Conservation (phyloP, 139 green algal genomes). For the Chlamydomonas sphaeroides region DNA sequence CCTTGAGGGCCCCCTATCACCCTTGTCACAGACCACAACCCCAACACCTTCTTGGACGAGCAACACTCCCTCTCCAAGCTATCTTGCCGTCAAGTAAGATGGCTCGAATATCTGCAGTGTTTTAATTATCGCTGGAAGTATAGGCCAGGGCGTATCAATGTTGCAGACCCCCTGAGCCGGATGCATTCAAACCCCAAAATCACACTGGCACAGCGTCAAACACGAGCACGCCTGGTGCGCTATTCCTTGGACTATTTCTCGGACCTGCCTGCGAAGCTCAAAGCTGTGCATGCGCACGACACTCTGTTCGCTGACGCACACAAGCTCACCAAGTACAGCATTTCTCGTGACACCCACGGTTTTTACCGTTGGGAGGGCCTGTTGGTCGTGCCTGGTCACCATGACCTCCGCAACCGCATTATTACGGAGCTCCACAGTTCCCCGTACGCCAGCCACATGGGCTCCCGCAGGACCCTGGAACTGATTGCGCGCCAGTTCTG, state of each 20-base stretch:
- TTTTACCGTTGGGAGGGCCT: no score
- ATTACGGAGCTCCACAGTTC: not conserved
- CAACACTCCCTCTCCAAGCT: not conserved
- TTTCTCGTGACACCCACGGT: no score
- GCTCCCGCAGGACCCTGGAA: not conserved
- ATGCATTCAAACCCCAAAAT: no score
- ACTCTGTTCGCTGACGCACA: no score
- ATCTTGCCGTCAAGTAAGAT: constrained; percentile 20
- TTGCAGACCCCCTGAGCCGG: constrained; percentile 57
- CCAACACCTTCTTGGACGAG: constrained; percentile 43
- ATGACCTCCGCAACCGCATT: no score
- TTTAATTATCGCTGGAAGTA: constrained; percentile 48
- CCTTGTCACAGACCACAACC: constrained; percentile 58
- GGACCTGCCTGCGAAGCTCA: not conserved
- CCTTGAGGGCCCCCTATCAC: constrained; percentile 9
- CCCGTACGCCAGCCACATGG: constrained; percentile 3
- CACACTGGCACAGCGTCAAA: no score
- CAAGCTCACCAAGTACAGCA: no score
- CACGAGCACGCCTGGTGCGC: no score
- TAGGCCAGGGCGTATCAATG: constrained; percentile 52
- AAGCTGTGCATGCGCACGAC: no score
- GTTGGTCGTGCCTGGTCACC: no score
- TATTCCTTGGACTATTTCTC: no score
- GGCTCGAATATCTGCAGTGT: constrained; percentile 20
- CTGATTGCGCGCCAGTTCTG: constrained; percentile 17